phyloP scores from a whole-genome alignment of 1,284 basidiomycete species.

The Sparassis latifolia region DNA sequence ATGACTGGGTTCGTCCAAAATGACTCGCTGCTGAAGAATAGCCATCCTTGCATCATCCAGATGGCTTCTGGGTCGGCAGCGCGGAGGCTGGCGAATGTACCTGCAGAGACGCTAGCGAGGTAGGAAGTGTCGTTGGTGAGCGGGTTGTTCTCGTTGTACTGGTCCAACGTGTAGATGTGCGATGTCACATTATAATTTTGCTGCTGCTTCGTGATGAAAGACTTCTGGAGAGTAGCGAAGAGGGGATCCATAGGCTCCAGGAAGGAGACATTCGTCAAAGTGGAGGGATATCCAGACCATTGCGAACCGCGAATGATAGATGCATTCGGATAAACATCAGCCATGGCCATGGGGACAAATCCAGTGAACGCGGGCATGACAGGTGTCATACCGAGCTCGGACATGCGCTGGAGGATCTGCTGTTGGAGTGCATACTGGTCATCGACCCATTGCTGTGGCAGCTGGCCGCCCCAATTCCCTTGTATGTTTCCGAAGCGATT shows the following conservation, averaged over 20 bases:
- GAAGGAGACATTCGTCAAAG: constrained; percentile 32
- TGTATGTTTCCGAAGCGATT: constrained; percentile 39
- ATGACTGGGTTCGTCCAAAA: constrained; percentile 37
- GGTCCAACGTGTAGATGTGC: constrained; percentile 39
- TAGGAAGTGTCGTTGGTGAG: constrained; percentile 30
- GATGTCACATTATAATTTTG: constrained; percentile 32
- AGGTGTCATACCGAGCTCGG: constrained; percentile 39
- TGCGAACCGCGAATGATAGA: constrained; percentile 30
- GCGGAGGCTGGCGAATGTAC: constrained; percentile 31
- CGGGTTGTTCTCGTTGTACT: constrained; percentile 40
- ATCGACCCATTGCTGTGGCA: constrained; percentile 32
- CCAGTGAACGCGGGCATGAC: constrained; percentile 39
- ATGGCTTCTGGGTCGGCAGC: constrained; percentile 33
- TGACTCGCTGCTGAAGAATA: constrained; percentile 29
- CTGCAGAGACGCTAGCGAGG: constrained; percentile 27
- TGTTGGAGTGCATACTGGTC: constrained; percentile 35
- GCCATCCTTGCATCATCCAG: constrained; percentile 43
- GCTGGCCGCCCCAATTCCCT: constrained; percentile 31
- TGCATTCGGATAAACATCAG: constrained; percentile 29
- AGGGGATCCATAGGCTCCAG: constrained; percentile 36
- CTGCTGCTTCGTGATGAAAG: constrained; percentile 35
- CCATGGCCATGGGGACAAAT: constrained; percentile 32
- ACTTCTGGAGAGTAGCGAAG: constrained; percentile 31
- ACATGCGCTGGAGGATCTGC: constrained; percentile 33
- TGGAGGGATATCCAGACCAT: constrained; percentile 30